Conservation (phyloP, 768 basidiomycete species). For the Lactifluus rugatus region DNA sequence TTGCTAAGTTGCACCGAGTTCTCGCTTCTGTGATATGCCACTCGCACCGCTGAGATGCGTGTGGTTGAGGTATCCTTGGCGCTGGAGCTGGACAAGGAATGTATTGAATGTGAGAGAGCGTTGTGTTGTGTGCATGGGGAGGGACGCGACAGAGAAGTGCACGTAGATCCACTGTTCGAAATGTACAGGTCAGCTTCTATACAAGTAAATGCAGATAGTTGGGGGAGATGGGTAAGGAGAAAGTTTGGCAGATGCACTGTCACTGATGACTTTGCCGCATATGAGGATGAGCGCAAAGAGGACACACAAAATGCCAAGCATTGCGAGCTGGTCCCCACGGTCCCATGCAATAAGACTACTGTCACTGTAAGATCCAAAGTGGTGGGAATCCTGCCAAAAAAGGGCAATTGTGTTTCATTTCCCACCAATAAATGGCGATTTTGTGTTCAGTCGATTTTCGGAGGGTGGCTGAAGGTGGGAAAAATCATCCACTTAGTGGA, state of each 20-base stretch:
- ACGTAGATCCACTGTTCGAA: conserved; percentile 55
- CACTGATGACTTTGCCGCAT: conserved; percentile 60
- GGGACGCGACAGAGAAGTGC: conserved; percentile 56
- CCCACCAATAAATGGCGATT: no score
- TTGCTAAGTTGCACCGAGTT: conserved; percentile 25
- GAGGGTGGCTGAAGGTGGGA: no score
- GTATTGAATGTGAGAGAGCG: conserved; percentile 50
- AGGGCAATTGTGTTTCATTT: no score
- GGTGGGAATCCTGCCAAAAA: no score
- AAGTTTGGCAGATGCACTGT: conserved; percentile 42
- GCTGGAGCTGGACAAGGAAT: conserved; percentile 53
- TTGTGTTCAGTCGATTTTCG: no score
- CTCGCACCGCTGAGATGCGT: conserved; percentile 31
- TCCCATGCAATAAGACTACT: conserved; percentile 68
- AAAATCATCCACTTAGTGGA: no score
- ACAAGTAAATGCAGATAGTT: background rate
- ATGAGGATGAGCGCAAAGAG: conserved; percentile 80
- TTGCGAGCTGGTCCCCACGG: conserved; percentile 51
- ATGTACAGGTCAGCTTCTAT: background rate
- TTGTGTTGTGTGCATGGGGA: conserved; percentile 41
- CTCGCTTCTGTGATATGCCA: no score
- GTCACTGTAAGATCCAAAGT: no score
- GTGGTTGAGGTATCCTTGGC: conserved; percentile 74
- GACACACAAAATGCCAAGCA: conserved; percentile 68
- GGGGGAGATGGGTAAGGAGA: no score